phyloP scores from a whole-genome alignment of 2,329 filamentous ascomycete genomes.

The Aspergillus sp. region DNA sequence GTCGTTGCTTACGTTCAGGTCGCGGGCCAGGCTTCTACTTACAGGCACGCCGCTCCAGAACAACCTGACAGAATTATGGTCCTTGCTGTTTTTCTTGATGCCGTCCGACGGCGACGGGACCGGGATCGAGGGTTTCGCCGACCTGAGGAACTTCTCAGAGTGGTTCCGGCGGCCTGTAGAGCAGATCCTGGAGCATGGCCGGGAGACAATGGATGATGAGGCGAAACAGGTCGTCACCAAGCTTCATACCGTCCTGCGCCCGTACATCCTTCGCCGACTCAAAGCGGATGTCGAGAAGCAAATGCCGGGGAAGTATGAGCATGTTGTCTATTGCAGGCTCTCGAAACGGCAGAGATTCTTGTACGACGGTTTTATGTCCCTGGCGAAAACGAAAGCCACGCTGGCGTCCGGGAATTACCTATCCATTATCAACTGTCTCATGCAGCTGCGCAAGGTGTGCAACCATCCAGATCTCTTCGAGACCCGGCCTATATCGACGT shows the following conservation, averaged over 20 bases:
- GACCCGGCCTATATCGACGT: slow-evolving; percentile 91
- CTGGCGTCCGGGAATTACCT: slow-evolving; percentile 89
- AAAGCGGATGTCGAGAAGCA: slow-evolving; percentile 98
- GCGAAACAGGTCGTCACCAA: slow-evolving; percentile 85
- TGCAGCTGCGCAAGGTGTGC: slow-evolving; percentile 96
- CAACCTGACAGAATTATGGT: slow-evolving; percentile 95
- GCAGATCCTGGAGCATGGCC: slow-evolving; percentile 88
- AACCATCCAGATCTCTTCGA: slow-evolving; percentile 97
- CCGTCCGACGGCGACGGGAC: slow-evolving; percentile 66
- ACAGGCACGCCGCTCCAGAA: slow-evolving; percentile 96
- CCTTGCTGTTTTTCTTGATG: slow-evolving; percentile 90
- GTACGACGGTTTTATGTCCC: slow-evolving; percentile 91
- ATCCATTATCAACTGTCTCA: slow-evolving; percentile 95
- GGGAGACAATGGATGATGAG: slow-evolving; percentile 89
- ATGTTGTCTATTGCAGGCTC: slow-evolving; percentile 88
- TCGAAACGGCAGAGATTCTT: slow-evolving; percentile 92
- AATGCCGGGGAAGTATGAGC: slow-evolving; percentile 96
- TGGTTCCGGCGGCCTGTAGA: slow-evolving; percentile 94
- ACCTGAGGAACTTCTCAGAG: slow-evolving; percentile 89
- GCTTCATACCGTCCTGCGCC: slow-evolving; percentile 84
- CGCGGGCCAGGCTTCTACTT: slow-evolving; percentile 72
- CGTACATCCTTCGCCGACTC: slow-evolving; percentile 79
- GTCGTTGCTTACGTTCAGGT: slow-evolving; percentile 86
- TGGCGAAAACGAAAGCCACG: slow-evolving; percentile 79
- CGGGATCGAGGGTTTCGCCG: slow-evolving; percentile 80